These are phyloP conservation scores for Cerioporus squamosus DNA, from an alignment of 1,284 basidiomycete species.

Conservation along the genomic window DNA sequence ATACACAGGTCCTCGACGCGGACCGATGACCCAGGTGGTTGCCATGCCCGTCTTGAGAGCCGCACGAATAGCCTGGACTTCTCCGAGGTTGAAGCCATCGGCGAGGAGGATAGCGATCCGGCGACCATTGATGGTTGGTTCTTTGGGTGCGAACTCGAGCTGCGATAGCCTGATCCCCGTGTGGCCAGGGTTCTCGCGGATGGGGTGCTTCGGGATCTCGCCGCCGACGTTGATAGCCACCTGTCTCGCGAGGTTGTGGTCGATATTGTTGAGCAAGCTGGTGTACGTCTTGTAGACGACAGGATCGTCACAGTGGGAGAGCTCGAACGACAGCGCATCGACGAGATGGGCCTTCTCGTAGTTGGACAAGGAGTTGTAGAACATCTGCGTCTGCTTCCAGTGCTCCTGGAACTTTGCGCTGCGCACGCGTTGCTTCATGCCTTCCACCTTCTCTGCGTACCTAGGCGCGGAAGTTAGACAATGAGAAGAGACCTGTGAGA, in stretches of 20 bases:
- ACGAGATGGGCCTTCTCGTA: slow-evolving; percentile 73
- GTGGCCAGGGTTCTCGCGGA: slow-evolving; percentile 59
- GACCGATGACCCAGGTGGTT: slow-evolving; percentile 70
- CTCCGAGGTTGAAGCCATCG: slow-evolving; percentile 70
- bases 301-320: slow-evolving; percentile 78
- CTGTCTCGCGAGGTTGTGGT: slow-evolving; percentile 67
- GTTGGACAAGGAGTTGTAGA: slow-evolving; percentile 75
- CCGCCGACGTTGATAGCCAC: slow-evolving; percentile 71
- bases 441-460: slow-evolving; percentile 53
- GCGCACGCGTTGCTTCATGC: slow-evolving; percentile 71
- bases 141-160: slow-evolving; percentile 56
- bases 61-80: slow-evolving; percentile 60
- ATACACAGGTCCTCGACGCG: slow-evolving; percentile 63
- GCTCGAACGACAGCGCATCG: slow-evolving; percentile 75
- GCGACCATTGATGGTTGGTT: slow-evolving; percentile 68
- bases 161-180: slow-evolving; percentile 63
- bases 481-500: neutral
- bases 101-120: slow-evolving; percentile 76
- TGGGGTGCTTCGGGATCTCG: slow-evolving; percentile 51
- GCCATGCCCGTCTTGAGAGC: slow-evolving; percentile 57
- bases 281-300: slow-evolving; percentile 71
- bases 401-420: slow-evolving; percentile 78
- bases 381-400: slow-evolving; percentile 72
- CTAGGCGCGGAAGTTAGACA: slow-evolving; percentile 33
- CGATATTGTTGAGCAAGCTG: slow-evolving; percentile 68